Base-by-base conservation (phyloP, 106 monocot genomes). In the Dioscorea zingiberensis region DNA sequence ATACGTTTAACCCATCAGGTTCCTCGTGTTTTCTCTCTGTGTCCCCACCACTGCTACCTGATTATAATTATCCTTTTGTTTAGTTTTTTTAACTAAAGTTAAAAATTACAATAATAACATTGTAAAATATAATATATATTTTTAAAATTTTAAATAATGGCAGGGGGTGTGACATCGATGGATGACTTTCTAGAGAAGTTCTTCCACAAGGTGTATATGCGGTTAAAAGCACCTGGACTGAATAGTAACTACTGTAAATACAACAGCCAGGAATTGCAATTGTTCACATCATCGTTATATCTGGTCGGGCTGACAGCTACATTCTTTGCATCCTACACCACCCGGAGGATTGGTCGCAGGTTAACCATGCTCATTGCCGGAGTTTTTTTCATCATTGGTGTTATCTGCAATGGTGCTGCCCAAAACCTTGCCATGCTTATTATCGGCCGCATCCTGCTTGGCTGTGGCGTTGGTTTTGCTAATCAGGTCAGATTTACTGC, bases 221-320 rank as follows among this genome's bases (percentile, higher is more conserved):
- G 27, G 59, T 18, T 66, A 48, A 69, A 74, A 79, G 67, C 58
- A 11, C 55, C 21, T 26, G 64, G 28, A 1, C 44, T 54, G 64
- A 71, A 82, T 7, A 76, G 76, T 69, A 80, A 83, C 65, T 90
- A 85, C 82, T 89, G 91, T 80, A 83, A 83, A 76, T 91, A 86
- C 44, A 80, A 91, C 81, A 84, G 80, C 70, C 91, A 91, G 53
- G 70, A 66, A 1, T 70, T 91, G 3, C 83, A 86, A 59, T 63
- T 81, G n/a, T 91, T 91, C 91, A 91, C 91, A 21, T 91, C 91
- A 16, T 86, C 83, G 15, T 75, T 91, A 23, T 91, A 86, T 72
- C 73, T 91, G 14, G 86, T 86, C 4, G 83, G 78, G 0, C 80
- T 91, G 25, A 66, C 56, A 18, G 60, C 83, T 15, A 86, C 83